Percentiles rank a stretch among this genome's conserved stretches.
These are phyloP conservation scores for Tuber melanosporum DNA, from an alignment of 495 filamentous ascomycete species.

Conservation along the genomic window DNA sequence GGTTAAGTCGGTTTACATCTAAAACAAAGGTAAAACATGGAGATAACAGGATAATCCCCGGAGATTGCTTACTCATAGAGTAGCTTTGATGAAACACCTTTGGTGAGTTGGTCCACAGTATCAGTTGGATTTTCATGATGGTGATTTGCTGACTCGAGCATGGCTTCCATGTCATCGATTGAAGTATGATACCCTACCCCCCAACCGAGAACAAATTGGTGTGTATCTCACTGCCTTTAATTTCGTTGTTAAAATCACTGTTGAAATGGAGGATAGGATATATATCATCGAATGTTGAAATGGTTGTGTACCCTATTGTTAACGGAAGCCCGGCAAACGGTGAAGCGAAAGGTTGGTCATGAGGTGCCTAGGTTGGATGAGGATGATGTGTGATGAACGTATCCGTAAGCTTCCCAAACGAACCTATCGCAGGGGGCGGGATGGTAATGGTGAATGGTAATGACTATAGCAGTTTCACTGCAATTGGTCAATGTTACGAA, in stretches of 20 bases:
- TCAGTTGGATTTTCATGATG: background rate
- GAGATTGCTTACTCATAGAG: background rate
- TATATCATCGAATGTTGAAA: background rate
- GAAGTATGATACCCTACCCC: background rate
- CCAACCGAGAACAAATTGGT: background rate
- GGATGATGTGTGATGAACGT: background rate
- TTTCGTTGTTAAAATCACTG: background rate
- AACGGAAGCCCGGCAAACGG: background rate
- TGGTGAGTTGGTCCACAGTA: background rate
- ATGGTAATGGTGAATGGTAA: background rate
- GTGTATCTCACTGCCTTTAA: background rate
- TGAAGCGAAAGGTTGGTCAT: background rate
- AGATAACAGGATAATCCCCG: too few relatives aligned
- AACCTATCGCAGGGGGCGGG: background rate
- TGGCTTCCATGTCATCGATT: background rate
- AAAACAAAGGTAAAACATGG: background rate
- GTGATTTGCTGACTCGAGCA: background rate
- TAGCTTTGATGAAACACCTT: background rate
- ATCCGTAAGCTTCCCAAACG: background rate
- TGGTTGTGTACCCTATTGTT: background rate
- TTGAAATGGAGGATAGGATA: background rate
- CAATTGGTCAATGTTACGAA: too few relatives aligned
- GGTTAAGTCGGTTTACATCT: background rate
- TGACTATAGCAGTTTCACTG: background rate
- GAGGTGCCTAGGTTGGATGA: background rate